These are phyloP conservation scores for Castanospermum australe DNA, from an alignment of 306 rosid species.

Conservation along the genomic window DNA sequence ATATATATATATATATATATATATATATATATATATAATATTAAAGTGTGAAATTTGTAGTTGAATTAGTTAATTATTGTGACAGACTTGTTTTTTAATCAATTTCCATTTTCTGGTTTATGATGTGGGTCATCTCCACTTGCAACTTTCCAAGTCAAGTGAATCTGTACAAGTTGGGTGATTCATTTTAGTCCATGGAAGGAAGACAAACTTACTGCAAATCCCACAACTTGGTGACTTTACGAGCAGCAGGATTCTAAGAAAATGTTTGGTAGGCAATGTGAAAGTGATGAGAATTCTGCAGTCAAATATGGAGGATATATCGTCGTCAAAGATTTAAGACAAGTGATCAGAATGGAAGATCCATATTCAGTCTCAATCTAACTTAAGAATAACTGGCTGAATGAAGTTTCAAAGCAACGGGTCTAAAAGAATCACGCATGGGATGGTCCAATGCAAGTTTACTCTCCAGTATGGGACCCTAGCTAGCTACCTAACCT, in stretches of 20 bases:
- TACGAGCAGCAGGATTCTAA: neutral
- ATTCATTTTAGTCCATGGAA: neutral
- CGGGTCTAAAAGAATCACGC: neutral
- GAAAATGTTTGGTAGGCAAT: neutral
- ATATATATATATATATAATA: too few species aligned
- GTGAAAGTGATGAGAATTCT: neutral
- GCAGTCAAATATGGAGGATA: slow-evolving; percentile 33
- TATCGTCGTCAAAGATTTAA: neutral
- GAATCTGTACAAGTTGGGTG: neutral
- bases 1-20: too few species aligned
- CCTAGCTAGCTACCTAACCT: slow-evolving; percentile 18
- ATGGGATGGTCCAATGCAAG: slow-evolving; percentile 4
- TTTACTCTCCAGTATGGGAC: slow-evolving; percentile 21
- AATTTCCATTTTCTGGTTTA: neutral
- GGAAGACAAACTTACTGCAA: neutral
- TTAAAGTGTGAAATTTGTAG: too few species aligned
- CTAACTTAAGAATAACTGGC: neutral
- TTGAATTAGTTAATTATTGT: too few species aligned
- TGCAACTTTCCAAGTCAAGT: slow-evolving; percentile 20
- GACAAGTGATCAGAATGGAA: slow-evolving; percentile 8
- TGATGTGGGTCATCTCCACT: slow-evolving; percentile 13
- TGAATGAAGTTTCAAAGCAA: neutral
- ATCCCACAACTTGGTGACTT: slow-evolving; percentile 9
- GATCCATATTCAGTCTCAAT: neutral
- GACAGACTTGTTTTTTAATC: neutral